A percentile compares a stretch with the other conserved stretches of the same genome.
phyloP scores from a whole-genome alignment of 441 rosid species.

The Croton laevigatus region DNA sequence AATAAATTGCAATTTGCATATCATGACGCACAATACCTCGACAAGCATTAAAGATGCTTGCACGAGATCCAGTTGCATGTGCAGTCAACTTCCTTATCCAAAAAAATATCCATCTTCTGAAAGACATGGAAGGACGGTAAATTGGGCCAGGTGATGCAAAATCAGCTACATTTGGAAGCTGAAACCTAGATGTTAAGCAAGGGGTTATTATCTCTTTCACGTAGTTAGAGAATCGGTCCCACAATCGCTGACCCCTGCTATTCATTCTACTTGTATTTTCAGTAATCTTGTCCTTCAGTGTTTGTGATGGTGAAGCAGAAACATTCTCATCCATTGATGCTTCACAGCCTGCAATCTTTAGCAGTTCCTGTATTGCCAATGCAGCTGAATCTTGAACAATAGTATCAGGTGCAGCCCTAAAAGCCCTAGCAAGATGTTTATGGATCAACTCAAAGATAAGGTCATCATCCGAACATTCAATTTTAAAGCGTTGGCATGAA shows the following conservation, averaged over 20 bases:
- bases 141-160: slow-evolving; percentile 74
- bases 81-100: slow-evolving; percentile 92
- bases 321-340: slow-evolving; percentile 86
- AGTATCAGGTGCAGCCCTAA: slow-evolving; percentile 99
- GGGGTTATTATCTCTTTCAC: slow-evolving; percentile 98
- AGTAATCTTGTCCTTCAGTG: slow-evolving; percentile 37
- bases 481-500: slow-evolving; percentile 85
- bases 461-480: slow-evolving; percentile 99
- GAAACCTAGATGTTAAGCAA: slow-evolving; percentile 95
- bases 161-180: slow-evolving; percentile 86
- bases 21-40: slow-evolving; percentile 98
- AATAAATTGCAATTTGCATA: slow-evolving; percentile 89
- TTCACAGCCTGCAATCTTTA: slow-evolving; percentile 97
- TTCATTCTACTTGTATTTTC: slow-evolving; percentile 42
- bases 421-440: slow-evolving; percentile 95
- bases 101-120: slow-evolving; percentile 91
- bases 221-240: slow-evolving; percentile 95
- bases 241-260: slow-evolving; percentile 86
- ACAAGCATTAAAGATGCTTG: slow-evolving; percentile 86
- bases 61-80: slow-evolving; percentile 92
- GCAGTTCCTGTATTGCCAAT: slow-evolving; percentile 95
- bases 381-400: slow-evolving; percentile 97
- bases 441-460: slow-evolving; percentile 97
- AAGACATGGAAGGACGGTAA: slow-evolving; percentile 93
- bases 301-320: slow-evolving; percentile 41